Evolutionary conservation across 768 basidiomycete genomes (phyloP).

Genomic region (Scleroderma bovista): DNA sequence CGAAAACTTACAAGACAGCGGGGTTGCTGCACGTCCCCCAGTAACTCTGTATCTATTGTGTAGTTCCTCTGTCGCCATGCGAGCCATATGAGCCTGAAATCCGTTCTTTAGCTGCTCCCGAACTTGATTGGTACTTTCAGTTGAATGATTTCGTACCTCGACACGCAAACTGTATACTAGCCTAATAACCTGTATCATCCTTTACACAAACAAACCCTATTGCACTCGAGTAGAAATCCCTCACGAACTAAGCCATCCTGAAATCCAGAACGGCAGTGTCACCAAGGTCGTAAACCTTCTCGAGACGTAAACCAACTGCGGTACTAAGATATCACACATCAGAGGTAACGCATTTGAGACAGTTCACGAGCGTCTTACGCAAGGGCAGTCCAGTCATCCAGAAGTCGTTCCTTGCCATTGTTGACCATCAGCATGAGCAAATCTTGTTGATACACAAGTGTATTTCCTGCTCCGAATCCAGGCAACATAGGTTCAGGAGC

Average conservation of each 20-base stretch:
- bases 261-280: not conserved
- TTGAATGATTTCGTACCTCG: no score
- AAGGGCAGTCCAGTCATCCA: slow-evolving; percentile 35
- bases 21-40: no score
- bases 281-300: slow-evolving; percentile 1
- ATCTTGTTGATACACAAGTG: slow-evolving; percentile 39
- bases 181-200: no score
- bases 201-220: no score
- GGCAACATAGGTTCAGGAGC: slow-evolving; percentile 44
- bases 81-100: no score
- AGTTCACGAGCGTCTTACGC: slow-evolving; percentile 14
- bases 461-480: slow-evolving; percentile 40
- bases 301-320: not conserved
- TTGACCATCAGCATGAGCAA: slow-evolving; percentile 40
- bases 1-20: no score
- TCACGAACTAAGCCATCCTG: not conserved
- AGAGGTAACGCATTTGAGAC: not conserved
- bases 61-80: no score
- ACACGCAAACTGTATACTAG: no score
- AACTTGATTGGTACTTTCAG: no score
- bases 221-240: no score
- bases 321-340: not conserved
- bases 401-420: slow-evolving; percentile 39
- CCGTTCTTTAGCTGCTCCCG: no score
- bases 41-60: no score